These are phyloP conservation scores for Acrodontium crateriforme DNA, from an alignment of 2,329 filamentous ascomycete genomes.

Conservation along the genomic window DNA sequence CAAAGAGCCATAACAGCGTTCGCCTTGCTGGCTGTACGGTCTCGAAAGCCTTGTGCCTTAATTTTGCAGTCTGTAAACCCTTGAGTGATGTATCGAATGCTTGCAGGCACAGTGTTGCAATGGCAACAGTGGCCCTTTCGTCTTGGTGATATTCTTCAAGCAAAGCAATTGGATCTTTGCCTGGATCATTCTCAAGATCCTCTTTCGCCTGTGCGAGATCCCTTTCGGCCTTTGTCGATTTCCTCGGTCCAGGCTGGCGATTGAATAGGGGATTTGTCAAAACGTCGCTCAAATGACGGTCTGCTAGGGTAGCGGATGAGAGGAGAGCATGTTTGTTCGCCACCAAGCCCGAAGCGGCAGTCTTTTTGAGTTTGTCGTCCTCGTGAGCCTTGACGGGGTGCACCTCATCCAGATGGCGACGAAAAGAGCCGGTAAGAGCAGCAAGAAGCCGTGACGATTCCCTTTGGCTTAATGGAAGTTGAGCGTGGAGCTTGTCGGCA, in stretches of 20 bases:
- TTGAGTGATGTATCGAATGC: constrained; percentile 15
- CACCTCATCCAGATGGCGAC: constrained; percentile 46
- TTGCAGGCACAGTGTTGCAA: constrained; percentile 26
- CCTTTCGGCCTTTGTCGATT: constrained; percentile 2
- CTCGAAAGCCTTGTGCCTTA: constrained; percentile 4
- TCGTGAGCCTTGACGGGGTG: constrained; percentile 31
- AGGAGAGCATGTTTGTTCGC: constrained; percentile 6
- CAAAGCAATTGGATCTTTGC: constrained; percentile 26
- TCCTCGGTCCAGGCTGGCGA: too few relatives aligned
- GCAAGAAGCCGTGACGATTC: constrained; percentile 47
- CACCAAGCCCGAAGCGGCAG: constrained; percentile 1
- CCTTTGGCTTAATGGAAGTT: constrained; percentile 39
- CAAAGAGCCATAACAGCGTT: constrained; percentile 18
- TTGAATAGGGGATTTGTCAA: constrained; percentile 37
- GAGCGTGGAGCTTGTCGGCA: constrained; percentile 39
- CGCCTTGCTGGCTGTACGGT: constrained; percentile 15
- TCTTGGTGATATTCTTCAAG: constrained; percentile 27
- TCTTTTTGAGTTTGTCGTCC: constrained; percentile 4
- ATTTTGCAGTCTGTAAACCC: constrained; percentile 4
- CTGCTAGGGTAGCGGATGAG: constrained; percentile 27
- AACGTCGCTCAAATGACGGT: constrained; percentile 36
- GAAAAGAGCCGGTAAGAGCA: constrained; percentile 49
- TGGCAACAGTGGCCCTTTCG: constrained; percentile 24
- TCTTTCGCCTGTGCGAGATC: constrained; percentile 14
- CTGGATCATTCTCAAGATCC: constrained; percentile 11